Evolutionary conservation across 2,329 filamentous ascomycete species (phyloP).

Genomic region (Bipolaris bicolor): DNA sequence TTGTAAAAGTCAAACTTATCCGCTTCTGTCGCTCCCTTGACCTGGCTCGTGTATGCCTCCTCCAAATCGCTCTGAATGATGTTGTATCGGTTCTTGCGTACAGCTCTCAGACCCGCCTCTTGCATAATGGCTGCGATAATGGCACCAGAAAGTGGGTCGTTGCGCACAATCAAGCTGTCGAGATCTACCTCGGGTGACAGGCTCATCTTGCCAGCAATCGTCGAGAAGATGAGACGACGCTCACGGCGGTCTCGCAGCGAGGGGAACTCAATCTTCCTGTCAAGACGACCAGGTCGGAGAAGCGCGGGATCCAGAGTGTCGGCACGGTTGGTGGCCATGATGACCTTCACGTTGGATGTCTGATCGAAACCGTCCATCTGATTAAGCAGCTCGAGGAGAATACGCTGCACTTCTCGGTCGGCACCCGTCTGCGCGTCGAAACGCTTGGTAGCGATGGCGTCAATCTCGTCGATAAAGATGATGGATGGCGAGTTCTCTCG

Average conservation of each 20-base stretch:
- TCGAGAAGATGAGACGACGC: constrained; percentile 93
- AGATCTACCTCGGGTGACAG: constrained; percentile 95
- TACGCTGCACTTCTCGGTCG: constrained; percentile 97
- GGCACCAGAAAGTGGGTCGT: constrained; percentile 92
- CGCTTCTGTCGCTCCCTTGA: constrained; percentile 79
- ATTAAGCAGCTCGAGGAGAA: constrained; percentile 94
- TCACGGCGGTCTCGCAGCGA: constrained; percentile 90
- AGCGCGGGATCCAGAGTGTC: constrained; percentile 96
- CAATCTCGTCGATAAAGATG: constrained; percentile 68
- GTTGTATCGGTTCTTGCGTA: constrained; percentile 98
- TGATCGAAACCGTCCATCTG: constrained; percentile 99
- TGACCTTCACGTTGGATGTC: constrained; percentile 98
- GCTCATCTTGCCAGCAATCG: constrained; percentile 98
- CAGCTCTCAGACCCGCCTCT: constrained; percentile 90
- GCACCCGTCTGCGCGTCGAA: constrained; percentile 99
- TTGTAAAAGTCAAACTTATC: constrained; percentile 76
- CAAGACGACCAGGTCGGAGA: constrained; percentile 90
- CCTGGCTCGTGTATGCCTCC: constrained; percentile 95
- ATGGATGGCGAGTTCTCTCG: constrained; percentile 97
- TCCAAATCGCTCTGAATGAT: constrained; percentile 97
- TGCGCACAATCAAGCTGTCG: constrained; percentile 93
- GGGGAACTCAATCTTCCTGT: constrained; percentile 99
- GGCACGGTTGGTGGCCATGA: constrained; percentile 99
- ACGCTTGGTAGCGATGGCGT: constrained; percentile 54
- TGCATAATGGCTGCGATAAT: constrained; percentile 99